Conservation (phyloP, 2,329 filamentous ascomycete genomes). For the Cryphonectria parasitica region DNA sequence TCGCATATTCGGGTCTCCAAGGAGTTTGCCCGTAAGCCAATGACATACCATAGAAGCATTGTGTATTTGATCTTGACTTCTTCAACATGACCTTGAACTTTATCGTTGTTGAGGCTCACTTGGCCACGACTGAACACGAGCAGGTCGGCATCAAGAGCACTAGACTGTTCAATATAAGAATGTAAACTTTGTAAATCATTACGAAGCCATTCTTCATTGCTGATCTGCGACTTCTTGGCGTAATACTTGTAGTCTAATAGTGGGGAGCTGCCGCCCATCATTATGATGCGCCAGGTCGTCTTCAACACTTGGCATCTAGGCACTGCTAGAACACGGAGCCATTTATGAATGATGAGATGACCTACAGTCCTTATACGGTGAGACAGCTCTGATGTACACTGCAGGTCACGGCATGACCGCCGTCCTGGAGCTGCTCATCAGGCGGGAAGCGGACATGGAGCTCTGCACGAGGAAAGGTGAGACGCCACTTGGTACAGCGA, state of each 20-base stretch:
- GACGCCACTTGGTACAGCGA: background rate
- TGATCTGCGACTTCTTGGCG: background rate
- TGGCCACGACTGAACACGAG: background rate
- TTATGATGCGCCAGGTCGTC: too few species aligned
- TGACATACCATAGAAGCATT: too few species aligned
- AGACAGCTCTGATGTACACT: background rate
- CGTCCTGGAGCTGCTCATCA: background rate
- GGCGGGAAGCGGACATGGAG: background rate
- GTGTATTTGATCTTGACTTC: too few species aligned
- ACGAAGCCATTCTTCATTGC: background rate
- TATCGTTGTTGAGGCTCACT: background rate
- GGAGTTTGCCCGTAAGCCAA: too few species aligned
- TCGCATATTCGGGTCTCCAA: too few species aligned
- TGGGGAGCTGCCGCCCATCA: background rate
- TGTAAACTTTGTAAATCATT: background rate
- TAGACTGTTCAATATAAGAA: background rate
- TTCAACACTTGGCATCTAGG: background rate
- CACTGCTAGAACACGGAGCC: background rate
- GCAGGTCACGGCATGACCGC: background rate
- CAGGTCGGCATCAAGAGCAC: background rate
- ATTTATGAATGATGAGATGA: background rate
- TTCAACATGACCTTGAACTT: background rate
- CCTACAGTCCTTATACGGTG: background rate
- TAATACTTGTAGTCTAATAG: background rate
- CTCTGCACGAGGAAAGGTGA: background rate